These are phyloP conservation scores for Komagataella phaffii DNA, from an alignment of 805 yeast species.

Conservation along the genomic window DNA sequence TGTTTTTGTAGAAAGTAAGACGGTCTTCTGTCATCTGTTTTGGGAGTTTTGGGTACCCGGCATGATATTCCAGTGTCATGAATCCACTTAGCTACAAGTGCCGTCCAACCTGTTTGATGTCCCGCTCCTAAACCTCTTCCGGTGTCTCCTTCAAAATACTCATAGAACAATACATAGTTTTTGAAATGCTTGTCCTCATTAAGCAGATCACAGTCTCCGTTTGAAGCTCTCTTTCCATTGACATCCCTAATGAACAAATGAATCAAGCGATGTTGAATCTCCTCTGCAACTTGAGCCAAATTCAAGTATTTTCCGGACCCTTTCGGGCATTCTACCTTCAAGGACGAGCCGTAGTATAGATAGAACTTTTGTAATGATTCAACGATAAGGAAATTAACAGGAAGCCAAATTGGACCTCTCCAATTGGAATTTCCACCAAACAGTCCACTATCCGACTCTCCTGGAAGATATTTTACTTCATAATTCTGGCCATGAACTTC, in stretches of 20 bases:
- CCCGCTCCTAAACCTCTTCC: constrained; percentile 91
- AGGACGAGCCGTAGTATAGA: constrained; percentile 74
- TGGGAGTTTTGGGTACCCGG: constrained; percentile 26
- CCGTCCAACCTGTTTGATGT: constrained; percentile 96
- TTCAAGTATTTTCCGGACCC: constrained; percentile 68
- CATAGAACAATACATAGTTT: constrained; percentile 69
- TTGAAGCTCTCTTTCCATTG: constrained; percentile 53
- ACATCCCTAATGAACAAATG: constrained; percentile 61
- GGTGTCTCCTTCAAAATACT: constrained; percentile 87
- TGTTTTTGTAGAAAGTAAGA: constrained; percentile 7
- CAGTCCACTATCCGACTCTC: constrained; percentile 85
- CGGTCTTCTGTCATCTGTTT: constrained; percentile 17
- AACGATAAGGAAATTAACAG: constrained; percentile 73
- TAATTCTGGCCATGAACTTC: constrained; percentile 65
- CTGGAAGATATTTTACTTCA: constrained; percentile 65
- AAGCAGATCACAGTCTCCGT: constrained; percentile 45
- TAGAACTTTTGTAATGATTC: constrained; percentile 82
- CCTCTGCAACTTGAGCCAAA: constrained; percentile 84
- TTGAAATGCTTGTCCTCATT: constrained; percentile 57
- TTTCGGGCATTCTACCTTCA: constrained; percentile 79
- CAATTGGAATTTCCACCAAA: constrained; percentile 96
- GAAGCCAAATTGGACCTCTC: constrained; percentile 98
- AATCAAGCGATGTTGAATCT: constrained; percentile 75
- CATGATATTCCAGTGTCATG: constrained; percentile 76
- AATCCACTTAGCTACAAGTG: constrained; percentile 81